These are phyloP conservation scores for Arthrobotrys entomopaga DNA, from an alignment of 2,329 filamentous ascomycete genomes.

Conservation along the genomic window DNA sequence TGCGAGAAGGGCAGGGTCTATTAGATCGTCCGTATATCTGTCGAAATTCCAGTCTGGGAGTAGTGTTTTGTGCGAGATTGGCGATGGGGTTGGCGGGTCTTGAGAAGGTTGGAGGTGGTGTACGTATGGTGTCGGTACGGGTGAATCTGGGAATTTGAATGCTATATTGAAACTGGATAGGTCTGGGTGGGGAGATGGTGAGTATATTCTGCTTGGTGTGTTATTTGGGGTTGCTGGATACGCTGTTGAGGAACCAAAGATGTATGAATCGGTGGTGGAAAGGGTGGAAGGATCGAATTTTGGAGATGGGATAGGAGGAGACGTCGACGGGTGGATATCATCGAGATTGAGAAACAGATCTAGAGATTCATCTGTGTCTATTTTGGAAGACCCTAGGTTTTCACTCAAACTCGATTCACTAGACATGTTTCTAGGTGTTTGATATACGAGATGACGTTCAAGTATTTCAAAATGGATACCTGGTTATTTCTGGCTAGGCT, in stretches of 20 bases:
- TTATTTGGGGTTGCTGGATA: background rate
- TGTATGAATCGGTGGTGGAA: constrained; percentile 4
- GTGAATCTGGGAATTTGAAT: background rate
- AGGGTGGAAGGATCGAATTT: constrained; percentile 20
- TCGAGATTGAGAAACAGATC: background rate
- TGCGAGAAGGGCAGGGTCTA: constrained; percentile 3
- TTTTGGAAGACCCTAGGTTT: no score
- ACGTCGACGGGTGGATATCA: background rate
- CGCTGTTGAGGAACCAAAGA: constrained; percentile 12
- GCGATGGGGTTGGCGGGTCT: background rate
- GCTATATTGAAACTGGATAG: background rate
- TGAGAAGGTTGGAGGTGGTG: background rate
- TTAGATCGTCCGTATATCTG: constrained; percentile 1
- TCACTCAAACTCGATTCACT: no score
- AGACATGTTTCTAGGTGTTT: no score
- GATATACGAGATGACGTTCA: no score
- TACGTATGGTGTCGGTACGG: background rate
- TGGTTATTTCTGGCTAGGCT: background rate
- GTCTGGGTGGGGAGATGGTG: background rate
- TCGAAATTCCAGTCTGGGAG: background rate
- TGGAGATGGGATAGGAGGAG: background rate
- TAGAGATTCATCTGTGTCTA: background rate
- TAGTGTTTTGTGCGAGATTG: background rate
- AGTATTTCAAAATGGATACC: no score
- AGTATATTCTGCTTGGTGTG: background rate